Base-by-base conservation (phyloP, 345 rosid genomes). In the Carallia brachiata region DNA sequence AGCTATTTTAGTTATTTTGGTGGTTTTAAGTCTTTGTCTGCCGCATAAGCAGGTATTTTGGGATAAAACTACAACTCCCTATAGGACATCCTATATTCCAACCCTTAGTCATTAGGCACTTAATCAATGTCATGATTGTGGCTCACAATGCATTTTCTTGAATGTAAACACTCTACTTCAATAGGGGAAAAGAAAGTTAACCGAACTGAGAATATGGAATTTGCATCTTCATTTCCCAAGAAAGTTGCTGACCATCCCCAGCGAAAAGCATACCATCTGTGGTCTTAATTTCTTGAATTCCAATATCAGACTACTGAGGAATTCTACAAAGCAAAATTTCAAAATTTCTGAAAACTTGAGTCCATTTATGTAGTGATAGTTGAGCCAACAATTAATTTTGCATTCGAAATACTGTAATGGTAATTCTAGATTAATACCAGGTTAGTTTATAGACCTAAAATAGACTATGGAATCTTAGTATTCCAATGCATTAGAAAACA, bases 401-500 rank as follows among this genome's bases (percentile, higher is more conserved):
- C 44, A 50, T 71, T 71, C 61, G 68, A 66, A 68, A 56, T 39
- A 18, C 52, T 52, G 18, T 57, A 55, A 67, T 67, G 17, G 58
- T 63, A 73, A 61, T 34, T 70, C 32, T 70, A 31, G 64, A 70
- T 72, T 44, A 34, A 68, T 61, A 61, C 65, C 36, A 71, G 62
- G 39, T 64, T 79, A 62, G 77, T 74, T 70, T 57, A 40, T 80
- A 72, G 82, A 82, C 77, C 75, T 76, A 74, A 78, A 57, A 50
- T 62, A 67, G 68, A 52, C 18, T 66, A 66, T 65, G 88, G 87
- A 87, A 82, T 77, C 84, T 77, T 87, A 87, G 84, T 70, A 79
- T 78, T 88, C 89, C 86, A 81, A 72, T 87, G 88, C 86, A 76
- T 82, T 81, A 71, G 76, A 72, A 80, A 82, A 81, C 77, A 81